Evolutionary conservation across 1,139 yeast genomes (phyloP).

Genomic region (Pichia cactophila): DNA sequence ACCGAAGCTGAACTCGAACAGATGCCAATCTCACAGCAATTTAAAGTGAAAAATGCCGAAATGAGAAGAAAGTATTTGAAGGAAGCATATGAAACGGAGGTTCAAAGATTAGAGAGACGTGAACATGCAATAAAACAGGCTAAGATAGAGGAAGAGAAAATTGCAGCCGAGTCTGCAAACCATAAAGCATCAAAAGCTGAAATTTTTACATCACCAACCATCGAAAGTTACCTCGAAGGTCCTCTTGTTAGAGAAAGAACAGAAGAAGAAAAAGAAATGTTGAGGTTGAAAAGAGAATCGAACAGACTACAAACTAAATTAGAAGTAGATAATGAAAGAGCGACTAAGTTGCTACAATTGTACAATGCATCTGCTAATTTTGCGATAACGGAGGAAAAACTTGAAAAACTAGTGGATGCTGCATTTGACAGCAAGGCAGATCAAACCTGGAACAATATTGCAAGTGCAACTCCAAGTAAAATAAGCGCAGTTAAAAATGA

Average conservation of each 20-base stretch:
- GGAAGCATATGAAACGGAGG: slow-evolving; percentile 61
- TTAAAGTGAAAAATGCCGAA: slow-evolving; percentile 51
- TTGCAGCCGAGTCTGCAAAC: slow-evolving; percentile 27
- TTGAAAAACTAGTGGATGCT: slow-evolving; percentile 47
- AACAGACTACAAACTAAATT: slow-evolving; percentile 43
- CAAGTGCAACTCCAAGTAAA: slow-evolving; percentile 15
- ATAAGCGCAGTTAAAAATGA: slow-evolving; percentile 19
- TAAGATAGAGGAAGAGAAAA: slow-evolving; percentile 31
- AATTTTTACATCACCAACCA: slow-evolving; percentile 68
- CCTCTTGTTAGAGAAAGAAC: slow-evolving; percentile 71
- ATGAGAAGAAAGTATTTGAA: slow-evolving; percentile 66
- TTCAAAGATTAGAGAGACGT: slow-evolving; percentile 40
- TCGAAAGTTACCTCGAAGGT: slow-evolving; percentile 59
- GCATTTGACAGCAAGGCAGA: slow-evolving; percentile 36
- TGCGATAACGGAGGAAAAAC: slow-evolving; percentile 58
- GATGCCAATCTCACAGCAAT: slow-evolving; percentile 43
- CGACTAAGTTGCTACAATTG: slow-evolving; percentile 54
- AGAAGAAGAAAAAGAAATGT: slow-evolving; percentile 47
- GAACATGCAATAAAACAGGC: slow-evolving; percentile 21
- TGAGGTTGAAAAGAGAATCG: slow-evolving; percentile 44
- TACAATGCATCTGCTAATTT: slow-evolving; percentile 64
- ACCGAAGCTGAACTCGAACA: slow-evolving; percentile 26
- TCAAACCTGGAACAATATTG: slow-evolving; percentile 13
- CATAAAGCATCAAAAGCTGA: slow-evolving; percentile 46
- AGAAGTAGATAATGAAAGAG: slow-evolving; percentile 38